Evolutionary conservation across 768 basidiomycete genomes (phyloP).

Genomic region (Hericium rajendrae): DNA sequence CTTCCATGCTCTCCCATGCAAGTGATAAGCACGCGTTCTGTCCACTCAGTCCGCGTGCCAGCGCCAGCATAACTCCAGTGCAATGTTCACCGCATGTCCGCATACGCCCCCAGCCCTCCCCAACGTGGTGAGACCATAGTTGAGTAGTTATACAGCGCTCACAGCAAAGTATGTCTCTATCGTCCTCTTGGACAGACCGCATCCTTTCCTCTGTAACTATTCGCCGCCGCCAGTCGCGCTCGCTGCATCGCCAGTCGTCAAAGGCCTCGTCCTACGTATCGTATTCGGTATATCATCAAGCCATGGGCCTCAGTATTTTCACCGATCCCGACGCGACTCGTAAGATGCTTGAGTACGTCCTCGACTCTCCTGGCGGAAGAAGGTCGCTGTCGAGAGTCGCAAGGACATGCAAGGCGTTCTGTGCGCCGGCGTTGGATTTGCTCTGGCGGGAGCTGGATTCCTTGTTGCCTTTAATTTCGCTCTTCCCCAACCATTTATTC

Average conservation of each 20-base stretch:
- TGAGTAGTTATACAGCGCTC: slow-evolving; percentile 11
- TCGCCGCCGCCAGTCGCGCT: slow-evolving; percentile 11
- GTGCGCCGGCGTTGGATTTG: slow-evolving; percentile 59
- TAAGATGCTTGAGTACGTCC: slow-evolving; percentile 40
- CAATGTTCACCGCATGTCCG: neutral
- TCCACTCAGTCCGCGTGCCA: neutral
- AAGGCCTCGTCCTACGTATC: slow-evolving; percentile 23
- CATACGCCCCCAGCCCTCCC: slow-evolving; percentile 13
- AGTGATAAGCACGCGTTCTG: neutral
- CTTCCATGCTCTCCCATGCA: neutral
- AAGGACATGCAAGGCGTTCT: slow-evolving; percentile 65
- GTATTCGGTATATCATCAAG: slow-evolving; percentile 41
- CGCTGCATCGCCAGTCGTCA: slow-evolving; percentile 1
- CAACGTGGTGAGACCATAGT: slow-evolving; percentile 11
- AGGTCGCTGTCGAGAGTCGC: slow-evolving; percentile 62
- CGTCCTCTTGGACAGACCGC: slow-evolving; percentile 5
- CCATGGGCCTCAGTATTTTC: slow-evolving; percentile 44
- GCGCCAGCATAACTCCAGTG: neutral
- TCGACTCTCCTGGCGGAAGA: slow-evolving; percentile 52
- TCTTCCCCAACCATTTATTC: slow-evolving; percentile 60
- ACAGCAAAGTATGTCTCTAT: slow-evolving; percentile 7
- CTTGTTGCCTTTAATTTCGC: slow-evolving; percentile 56
- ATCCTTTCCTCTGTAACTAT: slow-evolving; percentile 12
- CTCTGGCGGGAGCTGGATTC: slow-evolving; percentile 77
- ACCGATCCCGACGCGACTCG: slow-evolving; percentile 51